Base-by-base conservation (phyloP, 495 filamentous ascomycete genomes). In the Ramalina peruviana region DNA sequence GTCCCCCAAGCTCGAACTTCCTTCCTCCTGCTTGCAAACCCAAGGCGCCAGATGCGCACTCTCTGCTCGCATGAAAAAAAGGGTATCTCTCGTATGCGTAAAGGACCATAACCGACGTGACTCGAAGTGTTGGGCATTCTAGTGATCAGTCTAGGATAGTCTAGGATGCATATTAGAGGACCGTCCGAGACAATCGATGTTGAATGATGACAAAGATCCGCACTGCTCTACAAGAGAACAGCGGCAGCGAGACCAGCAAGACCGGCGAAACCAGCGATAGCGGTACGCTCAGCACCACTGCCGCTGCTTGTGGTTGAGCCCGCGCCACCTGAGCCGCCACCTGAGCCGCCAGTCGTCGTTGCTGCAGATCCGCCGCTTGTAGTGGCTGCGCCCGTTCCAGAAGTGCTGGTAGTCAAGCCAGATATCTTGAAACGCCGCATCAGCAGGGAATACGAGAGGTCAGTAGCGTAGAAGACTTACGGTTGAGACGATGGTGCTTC, bases 241-340 rank as follows among this genome's bases (percentile, higher is more conserved):
- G 43, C 40, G 36, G 58, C 58, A 30, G 53, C 55, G 11, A 60
- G 15, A 46, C 58, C 58, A 12, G 48, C 56, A 38, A 58, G 20
- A 36, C 58, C 58, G n/a, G 45, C 36, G 38, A 54, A 16, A 27
- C 40, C 58, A 12, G 50, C 53, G 9, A 38, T 50, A 6, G 55
- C 56, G 25, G 52, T 41, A 11, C 50, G 50, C 36, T 54, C 40
- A 3, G 54, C 50, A n/a, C 48, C 49, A 39, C 40, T 41, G 20
- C 41, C 43, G 0, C 36, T 49, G 26, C 53, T 51, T 16, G 38
- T 55, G 27, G 50, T 42, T 45, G 52, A 39, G 27, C 11, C 43
- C 36, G 19, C 43, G 10, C 45, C 45, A 45, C 42, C 42, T 25
- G 42, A 45, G 9, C 25, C 15, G 36, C 42, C n/a, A 25, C 26